phyloP scores from a whole-genome alignment of 352 stramenopile genomes.

The Paralagenidium karlingii region DNA sequence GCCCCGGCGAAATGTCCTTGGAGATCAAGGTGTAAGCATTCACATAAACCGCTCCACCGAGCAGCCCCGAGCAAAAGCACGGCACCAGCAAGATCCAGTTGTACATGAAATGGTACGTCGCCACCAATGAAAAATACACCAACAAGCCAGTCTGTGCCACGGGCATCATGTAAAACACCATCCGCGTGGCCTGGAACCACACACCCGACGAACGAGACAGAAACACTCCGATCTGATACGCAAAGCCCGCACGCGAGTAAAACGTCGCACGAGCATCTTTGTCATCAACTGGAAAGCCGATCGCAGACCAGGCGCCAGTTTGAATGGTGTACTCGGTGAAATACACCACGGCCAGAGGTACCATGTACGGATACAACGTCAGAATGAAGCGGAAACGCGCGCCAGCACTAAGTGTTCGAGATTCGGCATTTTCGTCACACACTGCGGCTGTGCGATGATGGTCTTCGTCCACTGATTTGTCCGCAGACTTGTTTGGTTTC shows the following conservation, averaged over 20 bases:
- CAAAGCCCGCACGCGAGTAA: constrained; percentile 83
- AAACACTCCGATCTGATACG: constrained; percentile 90
- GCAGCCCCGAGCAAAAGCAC: constrained; percentile 78
- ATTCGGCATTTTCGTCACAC: too few species aligned
- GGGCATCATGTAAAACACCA: constrained; percentile 79
- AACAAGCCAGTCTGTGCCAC: constrained; percentile 84
- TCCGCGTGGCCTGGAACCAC: constrained; percentile 76
- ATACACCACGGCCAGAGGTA: constrained; percentile 88
- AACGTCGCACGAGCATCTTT: constrained; percentile 64
- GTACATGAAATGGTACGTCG: constrained; percentile 74
- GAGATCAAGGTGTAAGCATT: constrained; percentile 87
- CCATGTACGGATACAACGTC: constrained; percentile 80
- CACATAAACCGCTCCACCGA: constrained; percentile 86
- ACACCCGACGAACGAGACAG: constrained; percentile 82
- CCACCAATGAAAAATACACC: constrained; percentile 76
- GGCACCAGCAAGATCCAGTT: constrained; percentile 69
- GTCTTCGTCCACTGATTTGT: too few species aligned
- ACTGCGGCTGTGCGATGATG: too few species aligned
- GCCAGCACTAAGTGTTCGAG: too few species aligned
- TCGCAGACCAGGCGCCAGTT: constrained; percentile 87
- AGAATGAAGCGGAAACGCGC: constrained; percentile 43
- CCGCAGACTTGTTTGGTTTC: background rate
- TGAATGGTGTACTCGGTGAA: constrained; percentile 91
- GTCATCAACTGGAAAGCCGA: constrained; percentile 85
- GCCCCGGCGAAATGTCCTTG: constrained; percentile 44